A percentile compares a stretch with the other conserved stretches of the same genome.
Conservation (phyloP, 352 stramenopile species). For the Phytophthora aleatoria region DNA sequence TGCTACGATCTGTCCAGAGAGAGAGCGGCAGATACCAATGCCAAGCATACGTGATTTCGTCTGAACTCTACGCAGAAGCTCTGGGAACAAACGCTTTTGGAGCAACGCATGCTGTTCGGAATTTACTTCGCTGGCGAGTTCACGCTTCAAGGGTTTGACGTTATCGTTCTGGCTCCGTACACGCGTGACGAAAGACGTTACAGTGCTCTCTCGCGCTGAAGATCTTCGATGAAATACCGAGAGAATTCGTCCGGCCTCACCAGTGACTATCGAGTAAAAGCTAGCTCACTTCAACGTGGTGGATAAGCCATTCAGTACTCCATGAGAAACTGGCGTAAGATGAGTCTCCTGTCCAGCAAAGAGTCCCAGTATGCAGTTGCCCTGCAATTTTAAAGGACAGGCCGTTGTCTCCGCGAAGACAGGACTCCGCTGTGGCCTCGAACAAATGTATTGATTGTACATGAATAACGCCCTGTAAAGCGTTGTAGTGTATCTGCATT, state of each 20-base stretch:
- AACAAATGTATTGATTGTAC: constrained; percentile 21
- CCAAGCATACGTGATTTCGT: no score
- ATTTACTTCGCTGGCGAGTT: background rate
- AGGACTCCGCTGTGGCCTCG: background rate
- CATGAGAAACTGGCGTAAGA: background rate
- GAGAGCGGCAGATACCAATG: background rate
- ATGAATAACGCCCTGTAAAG: constrained; percentile 28
- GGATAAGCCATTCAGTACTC: background rate
- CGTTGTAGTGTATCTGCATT: constrained; percentile 25
- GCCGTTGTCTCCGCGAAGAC: background rate
- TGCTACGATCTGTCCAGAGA: background rate
- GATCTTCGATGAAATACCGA: background rate
- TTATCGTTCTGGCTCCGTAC: background rate
- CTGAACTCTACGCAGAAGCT: background rate
- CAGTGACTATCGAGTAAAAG: background rate
- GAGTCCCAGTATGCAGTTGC: no score
- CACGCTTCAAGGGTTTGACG: background rate
- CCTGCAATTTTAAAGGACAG: background rate
- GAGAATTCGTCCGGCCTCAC: background rate
- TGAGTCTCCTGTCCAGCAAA: no score
- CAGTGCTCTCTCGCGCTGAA: constrained; percentile 7
- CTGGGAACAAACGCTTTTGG: background rate
- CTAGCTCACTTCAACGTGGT: background rate
- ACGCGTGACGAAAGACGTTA: constrained; percentile 1
- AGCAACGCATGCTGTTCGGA: background rate